Evolutionary conservation across 2,329 filamentous ascomycete species (phyloP).

Genomic region (Pseudofabraea citricarpa): DNA sequence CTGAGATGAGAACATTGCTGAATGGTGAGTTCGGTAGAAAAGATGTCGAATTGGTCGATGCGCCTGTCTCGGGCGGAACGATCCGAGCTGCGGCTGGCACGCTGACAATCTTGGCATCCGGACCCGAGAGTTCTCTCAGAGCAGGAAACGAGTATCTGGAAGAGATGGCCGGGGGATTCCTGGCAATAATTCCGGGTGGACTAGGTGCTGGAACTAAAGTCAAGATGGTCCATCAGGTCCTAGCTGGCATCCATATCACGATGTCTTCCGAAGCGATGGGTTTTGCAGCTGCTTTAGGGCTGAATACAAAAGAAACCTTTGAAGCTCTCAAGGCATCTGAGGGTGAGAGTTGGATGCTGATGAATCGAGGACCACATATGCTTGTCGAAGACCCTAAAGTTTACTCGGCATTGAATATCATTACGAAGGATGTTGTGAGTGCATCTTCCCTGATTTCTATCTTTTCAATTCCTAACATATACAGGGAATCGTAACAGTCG

Average conservation of each 20-base stretch:
- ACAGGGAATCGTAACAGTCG: constrained; percentile 26
- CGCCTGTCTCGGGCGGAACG: constrained; percentile 68
- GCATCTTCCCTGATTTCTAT: too few relatives aligned
- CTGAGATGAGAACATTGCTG: constrained; percentile 54
- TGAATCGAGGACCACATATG: constrained; percentile 49
- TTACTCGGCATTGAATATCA: constrained; percentile 30
- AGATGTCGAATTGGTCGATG: constrained; percentile 66
- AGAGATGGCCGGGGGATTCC: constrained; percentile 54
- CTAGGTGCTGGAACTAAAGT: constrained; percentile 56
- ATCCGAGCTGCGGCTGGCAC: constrained; percentile 66
- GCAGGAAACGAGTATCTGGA: constrained; percentile 55
- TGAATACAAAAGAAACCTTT: constrained; percentile 38
- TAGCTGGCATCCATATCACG: constrained; percentile 59
- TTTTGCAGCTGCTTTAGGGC: constrained; percentile 49
- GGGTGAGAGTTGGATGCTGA: constrained; percentile 47
- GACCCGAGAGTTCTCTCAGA: constrained; percentile 48
- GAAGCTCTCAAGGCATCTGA: constrained; percentile 28
- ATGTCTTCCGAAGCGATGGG: constrained; percentile 56
- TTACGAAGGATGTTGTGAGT: constrained; percentile 32
- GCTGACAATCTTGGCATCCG: constrained; percentile 71
- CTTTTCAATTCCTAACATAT: neutral
- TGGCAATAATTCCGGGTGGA: constrained; percentile 57
- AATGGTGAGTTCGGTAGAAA: constrained; percentile 46
- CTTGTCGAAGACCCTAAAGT: constrained; percentile 42
- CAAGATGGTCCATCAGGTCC: constrained; percentile 60